These are phyloP conservation scores for Vararia minispora DNA, from an alignment of 768 basidiomycete species.

Conservation along the genomic window DNA sequence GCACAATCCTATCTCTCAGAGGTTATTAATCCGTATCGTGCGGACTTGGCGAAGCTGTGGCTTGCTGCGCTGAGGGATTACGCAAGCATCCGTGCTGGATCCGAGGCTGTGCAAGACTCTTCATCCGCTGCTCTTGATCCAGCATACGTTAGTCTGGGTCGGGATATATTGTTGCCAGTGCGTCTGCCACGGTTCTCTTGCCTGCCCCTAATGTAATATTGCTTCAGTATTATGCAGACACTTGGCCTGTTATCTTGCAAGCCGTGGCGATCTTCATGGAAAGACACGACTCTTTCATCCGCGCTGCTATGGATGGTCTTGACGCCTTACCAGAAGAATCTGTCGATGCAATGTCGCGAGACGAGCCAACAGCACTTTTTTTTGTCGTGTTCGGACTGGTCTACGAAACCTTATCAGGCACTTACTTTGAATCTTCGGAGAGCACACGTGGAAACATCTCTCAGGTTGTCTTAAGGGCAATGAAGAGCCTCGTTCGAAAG, in stretches of 20 bases:
- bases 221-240: slow-evolving; percentile 70
- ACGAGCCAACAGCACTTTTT: slow-evolving; percentile 74
- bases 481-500: slow-evolving; percentile 70
- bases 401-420: slow-evolving; percentile 73
- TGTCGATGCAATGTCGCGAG: slow-evolving; percentile 20
- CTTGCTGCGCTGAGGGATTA: slow-evolving; percentile 84
- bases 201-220: slow-evolving; percentile 2
- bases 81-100: slow-evolving; percentile 81
- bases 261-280: slow-evolving; percentile 80
- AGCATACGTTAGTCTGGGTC: slow-evolving; percentile 78
- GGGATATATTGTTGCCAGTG: slow-evolving; percentile 86
- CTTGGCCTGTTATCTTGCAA: slow-evolving; percentile 76
- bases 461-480: slow-evolving; percentile 56
- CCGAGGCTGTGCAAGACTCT: slow-evolving; percentile 71
- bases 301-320: slow-evolving; percentile 72
- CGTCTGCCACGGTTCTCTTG: slow-evolving; percentile 19
- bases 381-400: slow-evolving; percentile 89
- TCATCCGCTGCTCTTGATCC: slow-evolving; percentile 68
- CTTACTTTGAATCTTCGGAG: slow-evolving; percentile 38
- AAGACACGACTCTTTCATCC: slow-evolving; percentile 48
- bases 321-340: slow-evolving; percentile 17
- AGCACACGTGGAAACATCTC: slow-evolving; percentile 31
- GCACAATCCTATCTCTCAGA: slow-evolving; percentile 67
- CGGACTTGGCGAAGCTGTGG: slow-evolving; percentile 75
- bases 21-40: slow-evolving; percentile 73